Evolutionary conservation across 169 alveolate species (phyloP).

Genomic region (Cryptosporidium tyzzeri): DNA sequence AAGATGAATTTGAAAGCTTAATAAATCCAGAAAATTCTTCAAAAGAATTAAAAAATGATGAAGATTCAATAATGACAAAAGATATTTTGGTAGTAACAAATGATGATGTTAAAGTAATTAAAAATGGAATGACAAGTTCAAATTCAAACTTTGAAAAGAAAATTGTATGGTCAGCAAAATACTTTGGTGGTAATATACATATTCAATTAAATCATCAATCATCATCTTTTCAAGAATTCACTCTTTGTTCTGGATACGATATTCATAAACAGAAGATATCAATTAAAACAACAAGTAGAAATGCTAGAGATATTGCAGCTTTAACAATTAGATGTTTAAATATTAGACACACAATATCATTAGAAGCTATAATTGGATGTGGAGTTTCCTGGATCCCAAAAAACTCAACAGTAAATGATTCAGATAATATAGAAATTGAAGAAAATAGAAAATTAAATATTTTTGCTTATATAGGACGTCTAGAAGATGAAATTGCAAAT

Average conservation of each 20-base stretch:
- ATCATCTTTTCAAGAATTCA: constrained; percentile 1
- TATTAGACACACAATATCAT: constrained; percentile 5
- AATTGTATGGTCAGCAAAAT: constrained; percentile 70
- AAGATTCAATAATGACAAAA: neutral
- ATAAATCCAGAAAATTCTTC: neutral
- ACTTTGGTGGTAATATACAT: constrained; percentile 68
- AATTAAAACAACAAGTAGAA: constrained; percentile 44
- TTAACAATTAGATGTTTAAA: constrained; percentile 58
- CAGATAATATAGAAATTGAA: neutral
- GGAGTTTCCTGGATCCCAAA: neutral
- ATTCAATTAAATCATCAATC: neutral
- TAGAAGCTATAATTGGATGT: constrained; percentile 39
- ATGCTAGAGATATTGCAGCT: constrained; percentile 52
- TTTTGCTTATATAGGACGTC: constrained; percentile 18
- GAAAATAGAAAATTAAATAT: neutral
- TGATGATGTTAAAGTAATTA: constrained; percentile 63
- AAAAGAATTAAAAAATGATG: neutral
- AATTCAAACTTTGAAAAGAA: constrained; percentile 23
- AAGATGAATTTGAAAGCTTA: constrained; percentile 15
- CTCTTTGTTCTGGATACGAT: constrained; percentile 48
- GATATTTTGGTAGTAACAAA: constrained; percentile 47
- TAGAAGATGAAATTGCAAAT: constrained; percentile 25
- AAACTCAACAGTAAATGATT: neutral
- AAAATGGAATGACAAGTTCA: constrained; percentile 28
- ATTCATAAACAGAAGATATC: constrained; percentile 38